Evolutionary conservation across 169 alveolate species (phyloP).

Genomic region (Plasmodium knowlesi): DNA sequence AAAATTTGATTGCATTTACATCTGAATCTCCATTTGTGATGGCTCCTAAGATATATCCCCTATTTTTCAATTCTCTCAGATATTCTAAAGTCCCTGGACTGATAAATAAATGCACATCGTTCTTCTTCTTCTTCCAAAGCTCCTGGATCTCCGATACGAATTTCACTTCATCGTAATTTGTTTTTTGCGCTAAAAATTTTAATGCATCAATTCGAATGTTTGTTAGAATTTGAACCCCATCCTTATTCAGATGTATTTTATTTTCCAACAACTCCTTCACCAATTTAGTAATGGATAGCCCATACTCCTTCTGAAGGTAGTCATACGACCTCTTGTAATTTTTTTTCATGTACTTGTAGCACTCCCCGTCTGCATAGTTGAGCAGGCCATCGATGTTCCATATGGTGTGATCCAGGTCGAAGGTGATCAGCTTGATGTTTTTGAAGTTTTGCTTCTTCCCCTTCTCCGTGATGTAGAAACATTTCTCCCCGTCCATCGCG

Average conservation of each 20-base stretch:
- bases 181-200: slow-evolving; percentile 42
- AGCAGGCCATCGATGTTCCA: slow-evolving; percentile 64
- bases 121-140: slow-evolving; percentile 54
- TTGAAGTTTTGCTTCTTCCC: slow-evolving; percentile 34
- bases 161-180: slow-evolving; percentile 54
- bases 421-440: slow-evolving; percentile 55
- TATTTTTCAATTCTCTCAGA: slow-evolving; percentile 34
- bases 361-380: slow-evolving; percentile 56
- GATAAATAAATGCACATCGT: slow-evolving; percentile 64
- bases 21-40: slow-evolving; percentile 75
- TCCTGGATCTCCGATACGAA: slow-evolving; percentile 35
- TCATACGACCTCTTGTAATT: slow-evolving; percentile 51
- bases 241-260: neutral
- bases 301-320: slow-evolving; percentile 30
- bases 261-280: slow-evolving; percentile 26
- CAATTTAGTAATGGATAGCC: slow-evolving; percentile 28
- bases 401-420: slow-evolving; percentile 66
- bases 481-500: slow-evolving; percentile 9
- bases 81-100: slow-evolving; percentile 67
- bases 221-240: slow-evolving; percentile 35
- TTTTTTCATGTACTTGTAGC: slow-evolving; percentile 53
- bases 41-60: slow-evolving; percentile 71
- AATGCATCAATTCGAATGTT: slow-evolving; percentile 44
- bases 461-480: slow-evolving; percentile 44
- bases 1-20: slow-evolving; percentile 42